A percentile compares a stretch with the other conserved stretches of the same genome.
phyloP scores from a whole-genome alignment of 1,284 basidiomycete species.

The Phellopilus nigrolimitatus region DNA sequence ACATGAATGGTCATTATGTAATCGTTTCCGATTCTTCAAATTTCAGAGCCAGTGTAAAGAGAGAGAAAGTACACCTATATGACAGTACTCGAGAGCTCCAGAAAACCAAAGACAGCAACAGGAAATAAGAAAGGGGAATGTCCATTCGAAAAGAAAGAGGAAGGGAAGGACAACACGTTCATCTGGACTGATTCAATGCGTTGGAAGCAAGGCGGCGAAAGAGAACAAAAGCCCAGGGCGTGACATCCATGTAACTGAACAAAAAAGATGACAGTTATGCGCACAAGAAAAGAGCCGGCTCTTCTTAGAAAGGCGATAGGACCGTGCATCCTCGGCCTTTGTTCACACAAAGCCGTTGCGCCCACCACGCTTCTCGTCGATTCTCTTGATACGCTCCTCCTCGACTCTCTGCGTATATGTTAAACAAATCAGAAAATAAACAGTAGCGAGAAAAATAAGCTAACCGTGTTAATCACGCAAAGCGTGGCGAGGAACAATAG shows the following conservation, averaged over 20 bases:
- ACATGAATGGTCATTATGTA: too few relatives aligned
- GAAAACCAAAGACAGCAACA: neutral
- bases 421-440: slow-evolving; percentile 18
- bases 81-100: neutral
- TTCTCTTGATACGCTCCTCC: slow-evolving; percentile 77
- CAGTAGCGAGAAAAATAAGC: slow-evolving; percentile 1
- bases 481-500: slow-evolving; percentile 71
- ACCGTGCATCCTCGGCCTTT: neutral
- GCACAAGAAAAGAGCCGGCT: slow-evolving; percentile 13
- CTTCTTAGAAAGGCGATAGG: slow-evolving; percentile 4
- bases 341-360: slow-evolving; percentile 76
- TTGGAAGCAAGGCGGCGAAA: neutral
- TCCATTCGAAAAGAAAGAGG: neutral
- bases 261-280: neutral
- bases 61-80: neutral
- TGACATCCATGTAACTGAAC: neutral
- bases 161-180: neutral
- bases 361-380: slow-evolving; percentile 81
- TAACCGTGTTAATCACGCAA: slow-evolving; percentile 79
- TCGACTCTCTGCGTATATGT: slow-evolving; percentile 56
- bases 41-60: neutral
- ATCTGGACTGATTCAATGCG: neutral
- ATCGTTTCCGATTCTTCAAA: neutral
- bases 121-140: neutral
- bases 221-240: slow-evolving; percentile 1